Evolutionary conservation across 169 alveolate genomes (phyloP).

Genomic region (Fabrea salina): DNA sequence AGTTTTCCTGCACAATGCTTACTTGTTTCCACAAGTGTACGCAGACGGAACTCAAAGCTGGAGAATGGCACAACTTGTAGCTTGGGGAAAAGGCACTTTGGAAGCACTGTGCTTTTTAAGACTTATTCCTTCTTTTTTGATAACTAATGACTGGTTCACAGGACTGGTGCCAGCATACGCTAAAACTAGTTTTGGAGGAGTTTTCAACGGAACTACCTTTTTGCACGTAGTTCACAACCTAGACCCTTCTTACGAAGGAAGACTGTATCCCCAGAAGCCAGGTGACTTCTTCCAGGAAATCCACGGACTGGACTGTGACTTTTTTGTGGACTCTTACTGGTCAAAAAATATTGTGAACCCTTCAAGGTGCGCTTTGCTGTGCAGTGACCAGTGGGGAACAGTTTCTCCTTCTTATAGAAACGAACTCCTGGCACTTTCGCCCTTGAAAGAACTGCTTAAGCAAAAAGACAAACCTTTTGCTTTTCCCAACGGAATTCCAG

Average conservation of each 20-base stretch:
- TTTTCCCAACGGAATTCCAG: constrained; percentile 88
- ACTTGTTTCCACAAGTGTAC: constrained; percentile 79
- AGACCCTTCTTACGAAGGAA: constrained; percentile 88
- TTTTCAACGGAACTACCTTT: constrained; percentile 82
- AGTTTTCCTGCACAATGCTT: constrained; percentile 79
- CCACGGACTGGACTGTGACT: constrained; percentile 78
- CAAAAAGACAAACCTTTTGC: constrained; percentile 84
- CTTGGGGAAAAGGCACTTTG: constrained; percentile 83
- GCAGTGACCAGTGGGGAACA: constrained; percentile 90
- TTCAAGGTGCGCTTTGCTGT: constrained; percentile 85
- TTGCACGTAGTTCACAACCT: constrained; percentile 89
- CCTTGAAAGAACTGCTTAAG: constrained; percentile 72
- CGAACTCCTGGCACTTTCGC: constrained; percentile 76
- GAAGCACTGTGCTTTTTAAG: constrained; percentile 73
- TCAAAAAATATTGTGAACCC: constrained; percentile 81
- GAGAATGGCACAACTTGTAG: constrained; percentile 63
- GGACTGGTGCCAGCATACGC: constrained; percentile 85
- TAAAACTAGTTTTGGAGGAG: constrained; percentile 76
- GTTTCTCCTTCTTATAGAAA: constrained; percentile 88
- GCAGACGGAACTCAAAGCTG: constrained; percentile 66
- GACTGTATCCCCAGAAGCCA: constrained; percentile 67
- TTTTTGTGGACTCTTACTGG: constrained; percentile 86
- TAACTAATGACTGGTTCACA: constrained; percentile 91
- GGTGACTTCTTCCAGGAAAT: constrained; percentile 71
- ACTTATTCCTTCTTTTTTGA: constrained; percentile 76